Evolutionary conservation across 2,329 filamentous ascomycete species (phyloP), one percentile per base, ranked within the genome.

Genomic region (Blastomyces parvus): DNA sequence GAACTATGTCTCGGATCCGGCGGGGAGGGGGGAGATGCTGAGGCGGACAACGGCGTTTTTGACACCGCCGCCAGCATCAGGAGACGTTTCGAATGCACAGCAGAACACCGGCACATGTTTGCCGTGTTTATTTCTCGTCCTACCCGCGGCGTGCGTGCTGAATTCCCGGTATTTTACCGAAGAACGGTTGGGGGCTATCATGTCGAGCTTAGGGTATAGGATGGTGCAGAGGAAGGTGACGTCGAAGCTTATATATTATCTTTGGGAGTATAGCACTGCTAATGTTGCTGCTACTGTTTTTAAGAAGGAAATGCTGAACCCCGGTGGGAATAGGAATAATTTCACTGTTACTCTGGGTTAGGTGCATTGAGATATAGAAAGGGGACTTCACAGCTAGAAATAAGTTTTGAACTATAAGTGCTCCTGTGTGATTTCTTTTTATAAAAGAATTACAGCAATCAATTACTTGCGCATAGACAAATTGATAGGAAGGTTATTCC

Each of bases 151-250:
- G 25, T 99, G 94, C 71, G 82, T 97, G 59, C 83, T 84, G 27
- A 99, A 99, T 73, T 97, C 92, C 19, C 85, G 94, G 60, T 99
- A 99, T 73, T 84, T 96, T 72, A 87, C 90, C 62, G 86, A 92
- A 66, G 74, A 80, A 22, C 83, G 84, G 60, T 76, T 99, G 27
- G 75, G 83, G 8, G 80, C 82, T 3, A 90, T 99, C 64, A 91
- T 97, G 90, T 74, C 74, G 2, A 84, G 83, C 58, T 76, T 99
- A 46, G 92, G 93, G 0, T 97, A 92, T 73, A 75, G 74, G 14
- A 76, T 86, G 69, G 73, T 82, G 11, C 79, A 84, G 69, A 83
- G 81, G 67, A 97, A 96, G 76, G 80, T 86, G 67, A 94, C 90
- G 0, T 82, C 87, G 55, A 96, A 96, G 75, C 80, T 99, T 60